These are phyloP conservation scores for Penicillium sp. DNA, from an alignment of 2,329 filamentous ascomycete genomes.

Conservation along the genomic window DNA sequence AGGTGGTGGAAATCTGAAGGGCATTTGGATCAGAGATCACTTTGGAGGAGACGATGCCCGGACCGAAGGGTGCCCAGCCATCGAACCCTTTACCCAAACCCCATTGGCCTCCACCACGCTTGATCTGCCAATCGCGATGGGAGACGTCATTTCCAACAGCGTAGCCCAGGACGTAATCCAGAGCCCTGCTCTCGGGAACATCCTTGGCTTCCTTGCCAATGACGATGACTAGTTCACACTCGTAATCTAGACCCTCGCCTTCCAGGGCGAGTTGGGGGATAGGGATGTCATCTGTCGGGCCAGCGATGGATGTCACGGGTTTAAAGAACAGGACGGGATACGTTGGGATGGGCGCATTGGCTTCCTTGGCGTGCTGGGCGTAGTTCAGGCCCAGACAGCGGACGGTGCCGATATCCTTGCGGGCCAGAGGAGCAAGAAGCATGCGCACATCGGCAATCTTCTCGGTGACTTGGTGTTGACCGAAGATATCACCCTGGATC, in stretches of 20 bases:
- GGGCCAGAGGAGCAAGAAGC: slow-evolving; percentile 60
- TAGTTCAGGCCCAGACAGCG: slow-evolving; percentile 69
- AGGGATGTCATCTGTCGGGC: slow-evolving; percentile 62
- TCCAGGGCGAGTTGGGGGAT: slow-evolving; percentile 62
- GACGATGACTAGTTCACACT: slow-evolving; percentile 70
- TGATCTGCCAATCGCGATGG: slow-evolving; percentile 70
- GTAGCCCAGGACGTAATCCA: slow-evolving; percentile 71
- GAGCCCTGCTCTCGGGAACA: slow-evolving; percentile 59
- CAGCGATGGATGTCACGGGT: slow-evolving; percentile 60
- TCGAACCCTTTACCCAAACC: slow-evolving; percentile 68
- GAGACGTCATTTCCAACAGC: slow-evolving; percentile 74
- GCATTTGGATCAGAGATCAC: slow-evolving; percentile 43
- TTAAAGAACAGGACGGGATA: slow-evolving; percentile 73
- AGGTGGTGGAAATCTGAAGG: slow-evolving; percentile 42
- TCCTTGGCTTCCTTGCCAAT: slow-evolving; percentile 64
- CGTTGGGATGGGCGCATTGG: slow-evolving; percentile 62
- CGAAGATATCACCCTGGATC: slow-evolving; percentile 62
- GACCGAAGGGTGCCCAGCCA: slow-evolving; percentile 68
- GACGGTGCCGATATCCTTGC: slow-evolving; percentile 60
- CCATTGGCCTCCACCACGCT: slow-evolving; percentile 65
- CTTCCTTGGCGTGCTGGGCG: slow-evolving; percentile 64
- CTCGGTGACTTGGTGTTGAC: slow-evolving; percentile 59
- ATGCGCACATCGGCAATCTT: slow-evolving; percentile 49
- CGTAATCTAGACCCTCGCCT: slow-evolving; percentile 65
- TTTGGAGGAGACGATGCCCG: slow-evolving; percentile 59